These are phyloP conservation scores for Mesostigma viride DNA, from an alignment of 139 green algal species.

Conservation along the genomic window DNA sequence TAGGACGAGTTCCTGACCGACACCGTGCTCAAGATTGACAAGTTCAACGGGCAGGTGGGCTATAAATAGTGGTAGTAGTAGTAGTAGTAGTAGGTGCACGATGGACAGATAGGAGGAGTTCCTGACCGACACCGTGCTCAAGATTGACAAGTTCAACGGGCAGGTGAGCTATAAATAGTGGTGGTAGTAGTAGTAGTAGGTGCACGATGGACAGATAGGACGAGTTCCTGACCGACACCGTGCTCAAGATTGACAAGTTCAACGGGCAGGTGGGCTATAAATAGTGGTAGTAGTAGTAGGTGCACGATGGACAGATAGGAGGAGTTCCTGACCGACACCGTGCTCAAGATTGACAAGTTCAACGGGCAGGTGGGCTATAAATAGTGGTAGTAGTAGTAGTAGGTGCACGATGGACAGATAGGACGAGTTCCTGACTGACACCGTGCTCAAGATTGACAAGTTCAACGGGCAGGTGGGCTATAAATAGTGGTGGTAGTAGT, in stretches of 20 bases:
- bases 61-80: too few relatives aligned
- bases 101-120: constrained; percentile 85
- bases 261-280: constrained; percentile 35
- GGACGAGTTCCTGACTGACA: constrained; percentile 82
- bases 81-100: too few relatives aligned
- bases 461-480: constrained; percentile 34
- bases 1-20: constrained; percentile 89
- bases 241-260: constrained; percentile 53
- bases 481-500: too few relatives aligned
- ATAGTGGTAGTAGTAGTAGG: too few relatives aligned
- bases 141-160: constrained; percentile 46
- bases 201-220: too few relatives aligned
- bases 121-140: constrained; percentile 69
- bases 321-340: constrained; percentile 73
- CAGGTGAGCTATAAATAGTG: too few relatives aligned
- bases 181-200: too few relatives aligned
- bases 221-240: constrained; percentile 74
- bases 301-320: too few relatives aligned
- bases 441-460: constrained; percentile 56
- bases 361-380: constrained; percentile 35
- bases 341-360: constrained; percentile 53
- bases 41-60: constrained; percentile 35
- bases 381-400: too few relatives aligned
- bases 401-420: too few relatives aligned
- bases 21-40: constrained; percentile 56